These are phyloP conservation scores for Citrus unshiu DNA, from an alignment of 345 rosid genomes.

Conservation along the genomic window DNA sequence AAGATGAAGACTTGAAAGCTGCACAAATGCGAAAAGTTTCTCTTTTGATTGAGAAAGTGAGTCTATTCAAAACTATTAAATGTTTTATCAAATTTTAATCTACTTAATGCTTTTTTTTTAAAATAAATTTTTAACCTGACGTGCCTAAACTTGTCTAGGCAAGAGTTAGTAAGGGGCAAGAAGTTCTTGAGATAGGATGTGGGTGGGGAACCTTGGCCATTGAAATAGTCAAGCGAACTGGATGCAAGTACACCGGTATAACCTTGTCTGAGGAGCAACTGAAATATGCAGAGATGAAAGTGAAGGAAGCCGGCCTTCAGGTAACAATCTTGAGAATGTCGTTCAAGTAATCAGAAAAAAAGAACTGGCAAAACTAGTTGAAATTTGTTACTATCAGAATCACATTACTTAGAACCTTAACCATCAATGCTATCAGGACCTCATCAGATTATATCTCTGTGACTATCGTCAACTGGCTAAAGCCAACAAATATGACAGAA, in stretches of 20 bases:
- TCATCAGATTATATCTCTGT: constrained; percentile 56
- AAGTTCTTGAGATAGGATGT: constrained; percentile 83
- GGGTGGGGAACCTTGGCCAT: constrained; percentile 96
- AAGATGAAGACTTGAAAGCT: constrained; percentile 48
- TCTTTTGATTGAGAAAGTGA: constrained; percentile 62
- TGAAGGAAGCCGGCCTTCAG: constrained; percentile 88
- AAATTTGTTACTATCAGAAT: no score
- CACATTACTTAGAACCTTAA: no score
- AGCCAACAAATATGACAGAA: constrained; percentile 61
- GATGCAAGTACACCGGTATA: constrained; percentile 85
- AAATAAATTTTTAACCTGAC: no score
- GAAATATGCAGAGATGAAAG: constrained; percentile 62
- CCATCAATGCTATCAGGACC: constrained; percentile 37
- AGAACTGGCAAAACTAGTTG: not conserved
- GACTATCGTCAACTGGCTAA: constrained; percentile 76
- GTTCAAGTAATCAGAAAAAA: not conserved
- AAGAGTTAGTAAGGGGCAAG: constrained; percentile 52
- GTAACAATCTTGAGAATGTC: constrained; percentile 21
- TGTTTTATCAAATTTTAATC: no score
- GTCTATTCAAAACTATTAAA: not conserved
- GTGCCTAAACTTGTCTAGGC: constrained; percentile 34
- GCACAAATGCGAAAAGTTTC: no score
- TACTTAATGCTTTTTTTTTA: no score
- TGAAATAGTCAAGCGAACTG: constrained; percentile 79
- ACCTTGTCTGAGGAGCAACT: constrained; percentile 78